Conservation (phyloP, 768 basidiomycete species). For the Rhodotorula paludigena region DNA sequence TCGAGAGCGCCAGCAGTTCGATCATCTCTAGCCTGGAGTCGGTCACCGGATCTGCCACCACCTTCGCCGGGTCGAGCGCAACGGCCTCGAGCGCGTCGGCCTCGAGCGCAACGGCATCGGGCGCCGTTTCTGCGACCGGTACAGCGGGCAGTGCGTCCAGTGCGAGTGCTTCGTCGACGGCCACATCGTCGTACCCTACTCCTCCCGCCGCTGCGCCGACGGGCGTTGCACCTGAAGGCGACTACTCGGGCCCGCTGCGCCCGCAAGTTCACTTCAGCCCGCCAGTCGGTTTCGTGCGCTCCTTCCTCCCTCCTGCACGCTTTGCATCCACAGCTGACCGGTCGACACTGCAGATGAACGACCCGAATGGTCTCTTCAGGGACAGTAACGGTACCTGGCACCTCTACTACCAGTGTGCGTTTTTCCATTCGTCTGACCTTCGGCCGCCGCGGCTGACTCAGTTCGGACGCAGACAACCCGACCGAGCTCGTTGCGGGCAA, state of each 20-base stretch:
- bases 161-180: neutral
- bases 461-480: slow-evolving; percentile 26
- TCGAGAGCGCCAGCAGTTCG: neutral
- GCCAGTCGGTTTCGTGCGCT: slow-evolving; percentile 44
- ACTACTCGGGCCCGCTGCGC: slow-evolving; percentile 42
- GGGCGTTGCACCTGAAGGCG: slow-evolving; percentile 33
- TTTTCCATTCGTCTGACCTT: neutral
- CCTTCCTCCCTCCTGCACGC: too few species aligned
- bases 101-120: neutral
- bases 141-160: neutral
- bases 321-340: neutral
- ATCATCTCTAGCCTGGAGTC: too few species aligned
- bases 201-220: slow-evolving; percentile 12
- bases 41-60: neutral
- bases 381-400: slow-evolving; percentile 43
- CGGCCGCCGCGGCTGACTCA: neutral
- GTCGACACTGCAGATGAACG: neutral
- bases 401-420: slow-evolving; percentile 44
- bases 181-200: neutral
- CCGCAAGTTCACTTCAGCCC: slow-evolving; percentile 45
- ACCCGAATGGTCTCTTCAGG: neutral
- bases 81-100: neutral
- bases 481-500: slow-evolving; percentile 42
- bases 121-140: neutral
- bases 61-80: neutral